These are phyloP conservation scores for Abrus pulchellus DNA, from an alignment of 306 rosid genomes.

Conservation along the genomic window DNA sequence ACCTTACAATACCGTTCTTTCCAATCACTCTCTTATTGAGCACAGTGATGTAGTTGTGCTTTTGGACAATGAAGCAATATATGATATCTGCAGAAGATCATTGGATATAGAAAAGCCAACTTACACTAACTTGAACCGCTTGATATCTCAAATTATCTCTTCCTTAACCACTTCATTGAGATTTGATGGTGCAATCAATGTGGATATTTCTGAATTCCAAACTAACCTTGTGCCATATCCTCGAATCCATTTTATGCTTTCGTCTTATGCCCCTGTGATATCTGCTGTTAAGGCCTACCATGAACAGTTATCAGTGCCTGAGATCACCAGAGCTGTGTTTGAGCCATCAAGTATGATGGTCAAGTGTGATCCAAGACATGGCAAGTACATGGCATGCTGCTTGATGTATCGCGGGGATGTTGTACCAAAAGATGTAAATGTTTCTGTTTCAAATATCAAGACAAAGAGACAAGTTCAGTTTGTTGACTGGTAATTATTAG, in stretches of 20 bases:
- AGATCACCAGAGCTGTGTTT: slow-evolving; percentile 77
- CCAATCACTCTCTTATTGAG: slow-evolving; percentile 75
- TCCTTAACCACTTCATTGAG: slow-evolving; percentile 87
- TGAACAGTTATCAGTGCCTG: slow-evolving; percentile 73
- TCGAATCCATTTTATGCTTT: slow-evolving; percentile 84
- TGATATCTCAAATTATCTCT: slow-evolving; percentile 77
- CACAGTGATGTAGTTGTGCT: slow-evolving; percentile 82
- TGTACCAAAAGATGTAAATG: slow-evolving; percentile 77
- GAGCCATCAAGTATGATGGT: slow-evolving; percentile 87
- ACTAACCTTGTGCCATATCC: slow-evolving; percentile 87
- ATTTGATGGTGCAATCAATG: slow-evolving; percentile 85
- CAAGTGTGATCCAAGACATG: slow-evolving; percentile 86
- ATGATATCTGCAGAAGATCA: slow-evolving; percentile 82
- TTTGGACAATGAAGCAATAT: slow-evolving; percentile 83
- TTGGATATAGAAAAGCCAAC: slow-evolving; percentile 77
- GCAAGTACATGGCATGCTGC: slow-evolving; percentile 89
- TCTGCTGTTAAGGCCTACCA: slow-evolving; percentile 78
- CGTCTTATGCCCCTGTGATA: slow-evolving; percentile 79
- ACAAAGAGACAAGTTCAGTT: slow-evolving; percentile 75
- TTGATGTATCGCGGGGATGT: slow-evolving; percentile 88
- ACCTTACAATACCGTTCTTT: slow-evolving; percentile 82
- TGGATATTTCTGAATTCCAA: slow-evolving; percentile 78
- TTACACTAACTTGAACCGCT: slow-evolving; percentile 75
- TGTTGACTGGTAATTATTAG: slow-evolving; percentile 72
- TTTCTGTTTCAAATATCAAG: slow-evolving; percentile 72